Percentiles rank a stretch among this genome's conserved stretches.
phyloP scores from a whole-genome alignment of 495 filamentous ascomycete genomes.

The Oleoguttula mirabilis region DNA sequence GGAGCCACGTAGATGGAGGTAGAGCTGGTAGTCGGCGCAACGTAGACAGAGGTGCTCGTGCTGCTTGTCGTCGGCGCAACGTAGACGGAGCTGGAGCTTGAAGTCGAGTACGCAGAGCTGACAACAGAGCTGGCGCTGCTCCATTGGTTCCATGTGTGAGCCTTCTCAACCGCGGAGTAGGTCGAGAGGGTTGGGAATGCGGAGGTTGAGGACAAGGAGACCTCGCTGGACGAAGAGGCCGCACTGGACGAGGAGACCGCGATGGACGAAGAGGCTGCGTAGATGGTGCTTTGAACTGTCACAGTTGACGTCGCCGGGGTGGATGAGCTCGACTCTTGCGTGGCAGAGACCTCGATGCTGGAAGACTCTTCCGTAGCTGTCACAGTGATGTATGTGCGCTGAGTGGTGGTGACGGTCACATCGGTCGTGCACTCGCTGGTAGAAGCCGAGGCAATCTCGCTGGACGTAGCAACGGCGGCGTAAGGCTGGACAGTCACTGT shows the following conservation, averaged over 20 bases:
- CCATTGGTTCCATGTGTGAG: neutral
- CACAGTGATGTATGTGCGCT: slow-evolving; percentile 6
- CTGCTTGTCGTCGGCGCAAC: neutral
- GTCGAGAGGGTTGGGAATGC: neutral
- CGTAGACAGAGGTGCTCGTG: neutral
- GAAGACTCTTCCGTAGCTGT: neutral
- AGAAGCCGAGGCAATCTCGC: neutral
- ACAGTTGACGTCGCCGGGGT: neutral
- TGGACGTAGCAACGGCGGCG: neutral
- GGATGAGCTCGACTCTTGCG: neutral
- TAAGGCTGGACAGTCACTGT: neutral
- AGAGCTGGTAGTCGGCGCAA: slow-evolving; percentile 1
- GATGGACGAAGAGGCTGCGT: slow-evolving; percentile 1
- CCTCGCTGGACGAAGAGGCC: neutral
- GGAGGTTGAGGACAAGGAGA: too few species aligned
- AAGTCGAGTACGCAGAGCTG: neutral
- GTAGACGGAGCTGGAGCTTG: neutral
- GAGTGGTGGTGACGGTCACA: slow-evolving; percentile 16
- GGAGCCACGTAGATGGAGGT: slow-evolving; percentile 9
- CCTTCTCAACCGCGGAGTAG: neutral
- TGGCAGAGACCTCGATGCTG: neutral
- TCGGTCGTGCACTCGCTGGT: slow-evolving; percentile 6
- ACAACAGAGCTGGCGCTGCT: neutral
- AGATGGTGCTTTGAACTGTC: slow-evolving; percentile 6
- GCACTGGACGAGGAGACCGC: neutral